Base-by-base conservation (phyloP, 495 filamentous ascomycete species). In the Usnea hakonensis region DNA sequence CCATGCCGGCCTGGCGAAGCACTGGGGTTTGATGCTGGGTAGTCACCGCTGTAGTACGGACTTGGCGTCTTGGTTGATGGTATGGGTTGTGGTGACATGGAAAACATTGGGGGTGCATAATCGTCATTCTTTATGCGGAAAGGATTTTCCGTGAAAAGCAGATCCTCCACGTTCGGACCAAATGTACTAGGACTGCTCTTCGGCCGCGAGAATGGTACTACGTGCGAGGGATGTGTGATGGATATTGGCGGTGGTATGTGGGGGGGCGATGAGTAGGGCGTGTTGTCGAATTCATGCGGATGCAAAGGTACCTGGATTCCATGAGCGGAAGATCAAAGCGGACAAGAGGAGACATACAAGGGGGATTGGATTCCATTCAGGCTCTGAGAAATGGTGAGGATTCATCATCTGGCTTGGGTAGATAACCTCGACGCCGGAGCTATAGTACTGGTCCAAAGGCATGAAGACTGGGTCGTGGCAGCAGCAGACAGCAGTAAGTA, bases 121-220 rank as follows among this genome's bases (percentile, higher is more conserved):
- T 70, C 66, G 35, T 70, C 68, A 21, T 62, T 35, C 43, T 66
- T 70, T 16, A 68, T 61, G 11, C 68, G 60, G 55, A 68, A 70
- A 11, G 68, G 66, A 38, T 68, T 70, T 50, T 70, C 68, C 2
- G 66, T 57, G 55, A 70, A 70, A 3, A 70, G 58, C 5, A 70
- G 64, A 37, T 70, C 68, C 56, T 70, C 68, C 44, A 66, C 68
- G 46, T 70, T 70, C 28, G 68, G 68, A 19, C 68, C 68, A 40
- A 70, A 70, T 4, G 68, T 37, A 73, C 79, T 65, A 75, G 77
- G 13, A 74, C 79, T 62, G 77, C 79, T 60, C 73, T 72, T 62
- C 72, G 77, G 44, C 71, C 74, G 44, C 72, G 73, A 32, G 26
- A 65, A 59, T 0, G 63, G 59, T 26, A 64, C 43, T 33, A 67